Conservation (phyloP, 768 basidiomycete genomes). For the Ephemerocybe angulata region DNA sequence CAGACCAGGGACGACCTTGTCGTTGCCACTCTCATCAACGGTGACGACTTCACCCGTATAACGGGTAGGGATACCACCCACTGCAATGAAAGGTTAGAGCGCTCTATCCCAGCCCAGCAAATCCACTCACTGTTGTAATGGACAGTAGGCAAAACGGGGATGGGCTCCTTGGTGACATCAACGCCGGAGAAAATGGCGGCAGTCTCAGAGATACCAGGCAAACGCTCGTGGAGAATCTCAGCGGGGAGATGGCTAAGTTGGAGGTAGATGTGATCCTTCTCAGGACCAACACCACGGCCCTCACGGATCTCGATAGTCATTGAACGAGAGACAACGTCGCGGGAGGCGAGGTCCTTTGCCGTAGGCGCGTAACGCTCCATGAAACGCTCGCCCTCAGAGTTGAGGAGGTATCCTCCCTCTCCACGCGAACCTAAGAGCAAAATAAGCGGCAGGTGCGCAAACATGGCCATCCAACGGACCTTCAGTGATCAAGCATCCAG, state of each 20-base stretch:
- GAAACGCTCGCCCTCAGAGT: slow-evolving; percentile 98
- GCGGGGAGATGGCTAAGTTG: slow-evolving; percentile 97
- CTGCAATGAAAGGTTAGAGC: slow-evolving; percentile 33
- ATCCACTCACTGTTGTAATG: slow-evolving; percentile 90
- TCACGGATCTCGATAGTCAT: slow-evolving; percentile 99
- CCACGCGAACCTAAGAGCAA: slow-evolving; percentile 80
- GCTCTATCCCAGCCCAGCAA: not conserved
- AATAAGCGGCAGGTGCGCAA: not conserved
- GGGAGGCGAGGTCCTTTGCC: slow-evolving; percentile 98
- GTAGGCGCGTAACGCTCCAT: slow-evolving; percentile 99
- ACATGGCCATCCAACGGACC: slow-evolving; percentile 40
- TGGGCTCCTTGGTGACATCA: slow-evolving; percentile 99
- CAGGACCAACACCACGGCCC: slow-evolving; percentile 97
- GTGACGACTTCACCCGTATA: slow-evolving; percentile 98
- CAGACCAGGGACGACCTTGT: slow-evolving; percentile 90
- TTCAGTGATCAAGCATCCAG: slow-evolving; percentile 98
- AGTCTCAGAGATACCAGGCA: slow-evolving; percentile 99
- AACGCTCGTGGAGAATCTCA: slow-evolving; percentile 91
- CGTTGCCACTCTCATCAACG: slow-evolving; percentile 82
- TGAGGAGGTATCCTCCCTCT: slow-evolving; percentile 97
- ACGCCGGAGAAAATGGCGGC: slow-evolving; percentile 98
- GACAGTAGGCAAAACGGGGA: slow-evolving; percentile 96
- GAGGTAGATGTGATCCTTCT: slow-evolving; percentile 95
- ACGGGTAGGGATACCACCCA: slow-evolving; percentile 99
- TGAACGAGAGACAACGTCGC: slow-evolving; percentile 97